phyloP scores from a whole-genome alignment of 768 basidiomycete species.

The Boletus sp. region DNA sequence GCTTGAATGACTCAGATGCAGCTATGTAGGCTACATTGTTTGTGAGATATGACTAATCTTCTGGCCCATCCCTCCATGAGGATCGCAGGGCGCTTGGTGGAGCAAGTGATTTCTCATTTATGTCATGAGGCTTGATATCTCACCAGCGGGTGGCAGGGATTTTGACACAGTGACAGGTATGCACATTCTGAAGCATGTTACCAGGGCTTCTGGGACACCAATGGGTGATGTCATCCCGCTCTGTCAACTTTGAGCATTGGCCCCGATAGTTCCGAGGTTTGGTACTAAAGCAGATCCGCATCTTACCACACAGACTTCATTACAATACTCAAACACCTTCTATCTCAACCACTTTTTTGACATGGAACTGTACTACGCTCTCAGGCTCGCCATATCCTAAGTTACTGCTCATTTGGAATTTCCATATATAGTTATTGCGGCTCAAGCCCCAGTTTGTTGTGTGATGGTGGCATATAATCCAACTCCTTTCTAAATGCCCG shows the following conservation, averaged over 20 bases:
- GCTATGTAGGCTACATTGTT: slow-evolving; percentile 9
- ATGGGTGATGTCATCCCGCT: slow-evolving; percentile 31
- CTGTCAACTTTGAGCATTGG: slow-evolving; percentile 18
- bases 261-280: slow-evolving; percentile 28
- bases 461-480: too few species aligned
- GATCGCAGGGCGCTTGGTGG: background rate
- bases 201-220: slow-evolving; percentile 3
- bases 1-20: too few species aligned
- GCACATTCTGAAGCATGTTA: slow-evolving; percentile 21
- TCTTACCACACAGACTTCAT: slow-evolving; percentile 22
- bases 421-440: too few species aligned
- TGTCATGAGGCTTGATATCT: slow-evolving; percentile 23
- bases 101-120: slow-evolving; percentile 24
- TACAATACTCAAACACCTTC: slow-evolving; percentile 18
- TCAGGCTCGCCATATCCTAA: too few species aligned
- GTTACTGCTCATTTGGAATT: too few species aligned
- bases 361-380: slow-evolving; percentile 24
- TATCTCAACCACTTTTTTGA: slow-evolving; percentile 33
- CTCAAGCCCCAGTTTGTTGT: too few species aligned
- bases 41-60: too few species aligned
- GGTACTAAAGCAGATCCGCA: slow-evolving; percentile 20
- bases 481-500: too few species aligned
- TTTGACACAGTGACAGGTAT: slow-evolving; percentile 19
- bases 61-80: too few species aligned
- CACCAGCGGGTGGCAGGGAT: slow-evolving; percentile 10